Conservation (phyloP, 2,329 filamentous ascomycete genomes). For the Aspergillus thermomutatus region DNA sequence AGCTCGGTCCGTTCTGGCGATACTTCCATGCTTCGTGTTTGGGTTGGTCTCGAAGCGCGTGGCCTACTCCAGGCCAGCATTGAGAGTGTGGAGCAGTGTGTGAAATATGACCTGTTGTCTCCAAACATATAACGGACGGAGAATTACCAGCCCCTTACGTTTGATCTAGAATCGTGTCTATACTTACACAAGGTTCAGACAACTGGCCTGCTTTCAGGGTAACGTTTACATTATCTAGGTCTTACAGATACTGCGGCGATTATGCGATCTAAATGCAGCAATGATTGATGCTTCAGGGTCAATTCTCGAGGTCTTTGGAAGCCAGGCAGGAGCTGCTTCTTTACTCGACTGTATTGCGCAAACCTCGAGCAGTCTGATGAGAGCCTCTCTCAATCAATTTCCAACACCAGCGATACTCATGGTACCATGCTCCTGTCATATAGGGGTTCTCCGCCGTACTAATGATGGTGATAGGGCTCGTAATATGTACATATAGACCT, state of each 20-base stretch:
- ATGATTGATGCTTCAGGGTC: not conserved
- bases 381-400: not conserved
- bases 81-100: conserved; percentile 83
- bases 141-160: conserved; percentile 8
- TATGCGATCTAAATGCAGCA: not conserved
- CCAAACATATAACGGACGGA: conserved; percentile 66
- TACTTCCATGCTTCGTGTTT: conserved; percentile 83
- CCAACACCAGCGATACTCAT: not conserved
- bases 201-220: not conserved
- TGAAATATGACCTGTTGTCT: conserved; percentile 84
- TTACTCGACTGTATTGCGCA: too few species aligned
- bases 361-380: not conserved
- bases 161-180: not conserved
- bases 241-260: not conserved
- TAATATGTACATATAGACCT: not conserved
- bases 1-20: conserved; percentile 68
- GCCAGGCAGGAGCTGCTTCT: too few species aligned
- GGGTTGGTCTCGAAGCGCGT: conserved; percentile 85
- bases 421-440: not conserved
- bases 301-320: not conserved
- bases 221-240: not conserved
- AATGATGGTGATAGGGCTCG: not conserved
- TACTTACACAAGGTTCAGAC: not conserved
- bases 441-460: not conserved
- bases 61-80: conserved; percentile 86